Evolutionary conservation across 345 rosid genomes (phyloP), one percentile per base, ranked within the genome.

Genomic region (Eucalyptus microcorys): DNA sequence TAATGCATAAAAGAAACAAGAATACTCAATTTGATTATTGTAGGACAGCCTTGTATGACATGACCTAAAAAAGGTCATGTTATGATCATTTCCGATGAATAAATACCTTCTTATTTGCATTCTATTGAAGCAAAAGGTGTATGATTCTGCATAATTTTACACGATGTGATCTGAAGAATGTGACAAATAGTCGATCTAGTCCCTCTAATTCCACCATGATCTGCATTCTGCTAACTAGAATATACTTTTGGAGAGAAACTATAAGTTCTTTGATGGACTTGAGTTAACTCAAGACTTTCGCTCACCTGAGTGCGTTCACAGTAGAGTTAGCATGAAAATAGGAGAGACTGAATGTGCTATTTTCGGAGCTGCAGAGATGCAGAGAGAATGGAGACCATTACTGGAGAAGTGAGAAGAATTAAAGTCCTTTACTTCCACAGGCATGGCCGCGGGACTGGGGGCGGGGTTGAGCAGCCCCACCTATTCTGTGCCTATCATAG

Each of bases 341-440:
- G 68, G 4, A 81, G 83, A 57, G 89, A 49, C 5, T 91, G 90
- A 32, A 83, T 42, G 52, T 26, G 47, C 24, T 45, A 45, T 43
- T 43, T 45, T 24, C 30, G 4, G n/a, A 24, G 59, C 40, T 59
- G 59, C 45, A 52, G 66, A 86, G 87, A 61, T 27, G 68, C 68
- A 61, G 68, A 59, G 66, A 59, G 68, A 30, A 27, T 66, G 79
- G 79, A 66, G 40, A 37, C 22, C 21, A 85, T 57, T 57, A 17
- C 88, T 66, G 93, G 95, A 88, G 94, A 95, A 92, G 89, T 91
- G 76, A 94, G 97, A 90, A 92, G 94, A 90, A 45, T 96, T 90
- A 94, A 95, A 88, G 91, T 96, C 88, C 88, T 96, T n/a, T 96
- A 95, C 90, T 96, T 96, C 93, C 96, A 93, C 14, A 94, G 92